phyloP scores from a whole-genome alignment of 208 protist genomes.

The Tetramitus jugosus region DNA sequence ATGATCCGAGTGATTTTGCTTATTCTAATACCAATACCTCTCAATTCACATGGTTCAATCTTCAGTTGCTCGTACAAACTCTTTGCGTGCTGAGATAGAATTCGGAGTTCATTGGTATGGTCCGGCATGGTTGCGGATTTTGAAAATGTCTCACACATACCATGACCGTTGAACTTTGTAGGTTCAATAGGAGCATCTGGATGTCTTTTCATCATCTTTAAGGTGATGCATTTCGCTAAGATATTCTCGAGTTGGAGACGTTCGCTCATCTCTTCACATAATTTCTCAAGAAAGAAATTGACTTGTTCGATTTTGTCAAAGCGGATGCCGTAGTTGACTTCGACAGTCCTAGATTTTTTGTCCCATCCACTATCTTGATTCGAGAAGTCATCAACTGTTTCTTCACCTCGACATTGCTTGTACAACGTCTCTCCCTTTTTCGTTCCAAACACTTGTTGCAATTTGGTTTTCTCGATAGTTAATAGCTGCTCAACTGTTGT shows the following conservation, averaged over 20 bases:
- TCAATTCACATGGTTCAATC: neutral
- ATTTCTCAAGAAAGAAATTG: neutral
- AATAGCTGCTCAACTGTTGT: neutral
- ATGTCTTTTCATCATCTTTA: neutral
- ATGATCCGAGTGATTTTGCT: neutral
- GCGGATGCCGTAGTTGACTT: no score
- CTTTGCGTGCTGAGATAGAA: neutral
- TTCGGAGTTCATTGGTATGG: neutral
- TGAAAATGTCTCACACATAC: conserved; percentile 8
- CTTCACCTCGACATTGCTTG: no score
- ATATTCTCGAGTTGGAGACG: neutral
- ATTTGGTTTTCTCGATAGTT: neutral
- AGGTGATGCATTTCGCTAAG: neutral
- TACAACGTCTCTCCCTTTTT: conserved; percentile 9
- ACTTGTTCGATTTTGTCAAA: neutral
- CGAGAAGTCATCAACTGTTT: no score
- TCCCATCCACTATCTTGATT: no score
- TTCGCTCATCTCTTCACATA: neutral
- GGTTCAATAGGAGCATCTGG: neutral
- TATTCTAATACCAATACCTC: conserved; percentile 2
- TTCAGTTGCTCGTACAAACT: conserved; percentile 5
- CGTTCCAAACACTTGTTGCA: neutral
- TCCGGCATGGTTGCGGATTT: neutral
- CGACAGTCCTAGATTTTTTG: no score
- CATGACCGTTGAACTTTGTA: neutral